Percentiles rank a stretch among this genome's conserved stretches.
phyloP scores from a whole-genome alignment of 1,139 yeast species.

The Kluyveromyces sp. region DNA sequence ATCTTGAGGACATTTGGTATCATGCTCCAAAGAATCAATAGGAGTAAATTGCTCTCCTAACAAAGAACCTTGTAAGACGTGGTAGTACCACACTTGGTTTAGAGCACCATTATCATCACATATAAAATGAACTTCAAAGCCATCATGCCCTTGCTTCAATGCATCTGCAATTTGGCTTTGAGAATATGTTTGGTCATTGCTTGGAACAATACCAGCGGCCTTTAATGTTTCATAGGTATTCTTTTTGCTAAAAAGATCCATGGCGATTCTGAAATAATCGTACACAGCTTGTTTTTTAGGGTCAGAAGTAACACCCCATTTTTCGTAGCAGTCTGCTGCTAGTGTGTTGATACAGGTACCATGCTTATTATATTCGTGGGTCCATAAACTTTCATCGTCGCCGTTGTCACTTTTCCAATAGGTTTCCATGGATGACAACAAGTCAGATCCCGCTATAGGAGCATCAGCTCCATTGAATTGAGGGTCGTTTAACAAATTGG shows the following conservation, averaged over 20 bases:
- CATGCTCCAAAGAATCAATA: conserved; percentile 46
- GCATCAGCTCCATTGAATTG: conserved; percentile 28
- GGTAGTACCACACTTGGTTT: conserved; percentile 88
- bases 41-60: conserved; percentile 56
- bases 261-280: conserved; percentile 67
- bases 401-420: conserved; percentile 79
- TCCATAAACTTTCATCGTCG: conserved; percentile 72
- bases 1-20: conserved; percentile 56
- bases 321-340: conserved; percentile 57
- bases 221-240: conserved; percentile 67
- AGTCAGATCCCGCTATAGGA: conserved; percentile 39
- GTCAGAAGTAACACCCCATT: conserved; percentile 18
- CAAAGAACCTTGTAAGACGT: conserved; percentile 68
- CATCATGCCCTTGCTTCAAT: conserved; percentile 48
- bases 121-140: conserved; percentile 57
- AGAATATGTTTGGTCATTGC: conserved; percentile 52
- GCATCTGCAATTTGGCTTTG: conserved; percentile 59
- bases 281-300: conserved; percentile 51
- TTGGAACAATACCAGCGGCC: conserved; percentile 64
- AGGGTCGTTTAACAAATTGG: conserved; percentile 38
- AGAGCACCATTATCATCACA: conserved; percentile 64
- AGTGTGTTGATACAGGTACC: conserved; percentile 87
- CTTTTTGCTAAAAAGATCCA: conserved; percentile 51
- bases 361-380: conserved; percentile 91
- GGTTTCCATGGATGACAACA: conserved; percentile 49